Base-by-base conservation (phyloP, 345 rosid species). In the Tarenaya hassleriana region DNA sequence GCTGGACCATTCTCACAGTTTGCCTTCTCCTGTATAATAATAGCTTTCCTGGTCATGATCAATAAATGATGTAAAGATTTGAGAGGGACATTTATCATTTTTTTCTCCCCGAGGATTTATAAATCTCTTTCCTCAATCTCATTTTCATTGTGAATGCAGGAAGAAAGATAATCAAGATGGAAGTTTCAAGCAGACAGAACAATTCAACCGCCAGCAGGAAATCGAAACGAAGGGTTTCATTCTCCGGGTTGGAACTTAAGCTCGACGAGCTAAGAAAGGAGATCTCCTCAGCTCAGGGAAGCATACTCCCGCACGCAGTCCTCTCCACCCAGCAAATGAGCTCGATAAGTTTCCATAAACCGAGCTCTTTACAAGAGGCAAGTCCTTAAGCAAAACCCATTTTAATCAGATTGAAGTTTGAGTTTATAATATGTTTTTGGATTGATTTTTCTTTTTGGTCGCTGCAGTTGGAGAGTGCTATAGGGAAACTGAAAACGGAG, bases 221-320 rank as follows among this genome's bases (percentile, higher is more conserved):
- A 68, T 56, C 70, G 10, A 86, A 84, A 56, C 74, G 70, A 40
- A 67, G 76, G 9, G 39, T 55, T 15, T 40, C 64, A 47, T 52
- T 65, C 34, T 76, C 87, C 10, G 73, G 82, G 31, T 63, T 87
- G 66, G 89, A 80, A 69, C 53, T 59, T 8, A 81, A 76, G 73
- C 96, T 91, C 35, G 92, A 87, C 56, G 70, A 75, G 77, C 56
- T 91, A 74, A 71, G 96, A 47, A 84, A 84, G 64, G 87, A 82
- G 56, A 80, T 91, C 50, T 73, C 86, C 7, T 64, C 78, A 7
- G 50, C 58, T 45, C 66, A 86, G 54, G 94, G 88, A 55, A 84
- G 78, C 59, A 81, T 90, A 72, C 77, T 83, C 50, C 98, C 94
- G 52, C 96, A 91, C 73, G 78, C 95, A 0, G 69, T 91, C 52